Evolutionary conservation across 441 rosid genomes (phyloP), one percentile per base, ranked within the genome.

Genomic region (Capsella rubella): DNA sequence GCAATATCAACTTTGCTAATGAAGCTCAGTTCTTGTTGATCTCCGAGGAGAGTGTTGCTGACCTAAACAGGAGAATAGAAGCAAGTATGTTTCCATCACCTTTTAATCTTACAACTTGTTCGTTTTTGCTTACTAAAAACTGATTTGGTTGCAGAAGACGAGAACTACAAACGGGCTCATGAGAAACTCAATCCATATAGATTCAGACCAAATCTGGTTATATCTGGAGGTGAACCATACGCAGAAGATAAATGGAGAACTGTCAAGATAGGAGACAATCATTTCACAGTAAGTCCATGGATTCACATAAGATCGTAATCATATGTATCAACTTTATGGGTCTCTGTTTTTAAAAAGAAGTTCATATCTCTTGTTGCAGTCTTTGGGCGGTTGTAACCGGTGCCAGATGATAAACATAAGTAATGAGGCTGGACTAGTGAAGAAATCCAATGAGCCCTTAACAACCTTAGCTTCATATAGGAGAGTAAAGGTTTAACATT

Each of bases 311-410:
- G 27, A 70, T 31, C 42, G 32, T 50, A 61, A 59, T 55, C 18
- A 39, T 8, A 47, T 55, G 35, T 47, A 71, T 62, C 58, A 50
- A 71, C 29, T 27, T 50, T 1, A 56, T 8, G 15, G 59, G 39
- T 60, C 12, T n/a, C 34, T 12, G 21, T 34, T 16, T 71, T 28
- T 31, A 14, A 9, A 43, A 56, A 28, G 54, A 46, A 15, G 6
- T 9, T 14, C 15, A n/a, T 39, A 37, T 39, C 47, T 72, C 34
- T 39, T 0, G 18, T 49, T 63, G 50, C 87, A 95, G 99, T 90
- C 92, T 3, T 66, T 90, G 76, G 99, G 99, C 31, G 98, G 99
- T 58, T 95, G 99, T 87, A 88, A 84, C 80, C 89, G 97, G 32
- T 92, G 98, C 86, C 96, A 95, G 73, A 86, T 84, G 93, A 86